phyloP scores from a whole-genome alignment of 768 basidiomycete species.

The Phanerochaete carnosa region DNA sequence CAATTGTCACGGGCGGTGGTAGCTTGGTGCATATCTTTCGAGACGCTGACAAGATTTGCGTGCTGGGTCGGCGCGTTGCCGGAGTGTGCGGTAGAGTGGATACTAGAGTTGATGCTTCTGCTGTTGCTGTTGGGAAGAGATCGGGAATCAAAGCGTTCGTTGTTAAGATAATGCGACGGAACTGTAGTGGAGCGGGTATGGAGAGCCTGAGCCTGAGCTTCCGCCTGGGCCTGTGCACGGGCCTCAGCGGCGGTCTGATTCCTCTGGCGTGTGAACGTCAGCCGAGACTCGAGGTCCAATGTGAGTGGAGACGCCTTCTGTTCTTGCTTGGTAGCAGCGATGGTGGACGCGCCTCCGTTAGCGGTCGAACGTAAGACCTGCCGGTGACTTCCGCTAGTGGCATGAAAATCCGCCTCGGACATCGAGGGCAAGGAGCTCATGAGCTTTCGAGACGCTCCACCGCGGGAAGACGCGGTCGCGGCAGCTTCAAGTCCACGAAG shows the following conservation, averaged over 20 bases:
- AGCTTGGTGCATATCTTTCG: slow-evolving; percentile 3
- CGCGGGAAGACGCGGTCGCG: not conserved
- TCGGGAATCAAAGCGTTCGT: not conserved
- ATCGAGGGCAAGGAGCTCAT: slow-evolving; percentile 21
- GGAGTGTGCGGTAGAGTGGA: not conserved
- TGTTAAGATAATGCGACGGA: slow-evolving; percentile 21
- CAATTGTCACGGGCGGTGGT: not conserved
- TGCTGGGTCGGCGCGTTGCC: not conserved
- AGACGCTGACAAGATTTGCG: not conserved
- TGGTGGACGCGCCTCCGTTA: not conserved
- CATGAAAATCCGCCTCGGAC: slow-evolving; percentile 36
- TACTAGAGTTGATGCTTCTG: slow-evolving; percentile 1
- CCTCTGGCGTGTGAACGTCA: slow-evolving; percentile 17
- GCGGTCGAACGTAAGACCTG: not conserved
- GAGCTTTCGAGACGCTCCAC: slow-evolving; percentile 14
- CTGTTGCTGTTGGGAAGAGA: not conserved
- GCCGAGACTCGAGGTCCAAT: slow-evolving; percentile 10
- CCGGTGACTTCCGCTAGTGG: slow-evolving; percentile 13
- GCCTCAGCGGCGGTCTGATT: slow-evolving; percentile 25
- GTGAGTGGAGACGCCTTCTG: not conserved
- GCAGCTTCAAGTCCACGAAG: not conserved
- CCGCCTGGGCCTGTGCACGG: slow-evolving; percentile 10
- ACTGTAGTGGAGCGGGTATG: slow-evolving; percentile 23
- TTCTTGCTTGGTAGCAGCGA: not conserved
- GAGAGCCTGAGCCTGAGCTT: slow-evolving; percentile 10